Percentiles rank a stretch among this genome's conserved stretches.
These are phyloP conservation scores for Alternaria ethzedia DNA, from an alignment of 2,329 filamentous ascomycete species.

Conservation along the genomic window DNA sequence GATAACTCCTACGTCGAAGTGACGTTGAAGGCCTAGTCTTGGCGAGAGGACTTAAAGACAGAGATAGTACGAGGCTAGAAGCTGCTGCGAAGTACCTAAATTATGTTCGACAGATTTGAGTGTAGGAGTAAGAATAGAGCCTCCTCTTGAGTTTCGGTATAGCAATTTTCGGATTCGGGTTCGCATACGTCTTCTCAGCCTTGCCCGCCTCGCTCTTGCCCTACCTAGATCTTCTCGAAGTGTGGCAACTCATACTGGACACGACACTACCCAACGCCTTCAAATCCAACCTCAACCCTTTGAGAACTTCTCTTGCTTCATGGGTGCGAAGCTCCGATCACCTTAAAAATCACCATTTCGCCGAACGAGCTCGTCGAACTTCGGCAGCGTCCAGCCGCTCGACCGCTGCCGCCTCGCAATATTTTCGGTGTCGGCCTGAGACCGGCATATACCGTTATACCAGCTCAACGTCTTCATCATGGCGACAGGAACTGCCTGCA, in stretches of 20 bases:
- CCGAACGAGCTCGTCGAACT: neutral
- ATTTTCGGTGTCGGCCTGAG: neutral
- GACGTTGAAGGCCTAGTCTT: neutral
- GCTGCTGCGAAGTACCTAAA: neutral
- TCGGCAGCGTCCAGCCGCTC: neutral
- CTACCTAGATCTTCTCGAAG: neutral
- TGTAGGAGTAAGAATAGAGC: neutral
- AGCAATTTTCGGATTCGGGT: neutral
- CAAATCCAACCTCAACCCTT: neutral
- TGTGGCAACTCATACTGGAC: neutral
- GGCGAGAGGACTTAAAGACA: neutral
- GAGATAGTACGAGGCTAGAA: neutral
- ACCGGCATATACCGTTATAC: neutral
- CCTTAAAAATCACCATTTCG: neutral
- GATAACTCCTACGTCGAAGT: neutral
- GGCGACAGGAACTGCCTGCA: no score
- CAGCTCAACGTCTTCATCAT: neutral
- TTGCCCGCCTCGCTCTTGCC: neutral
- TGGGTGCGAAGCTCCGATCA: neutral
- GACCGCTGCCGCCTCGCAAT: neutral
- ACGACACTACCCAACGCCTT: neutral
- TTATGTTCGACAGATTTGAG: neutral
- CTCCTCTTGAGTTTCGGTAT: neutral
- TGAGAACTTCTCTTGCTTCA: neutral
- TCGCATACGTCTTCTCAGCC: neutral